Evolutionary conservation across 805 yeast genomes (phyloP), one percentile per base, ranked within the genome.

Genomic region (Starmera quercuum): DNA sequence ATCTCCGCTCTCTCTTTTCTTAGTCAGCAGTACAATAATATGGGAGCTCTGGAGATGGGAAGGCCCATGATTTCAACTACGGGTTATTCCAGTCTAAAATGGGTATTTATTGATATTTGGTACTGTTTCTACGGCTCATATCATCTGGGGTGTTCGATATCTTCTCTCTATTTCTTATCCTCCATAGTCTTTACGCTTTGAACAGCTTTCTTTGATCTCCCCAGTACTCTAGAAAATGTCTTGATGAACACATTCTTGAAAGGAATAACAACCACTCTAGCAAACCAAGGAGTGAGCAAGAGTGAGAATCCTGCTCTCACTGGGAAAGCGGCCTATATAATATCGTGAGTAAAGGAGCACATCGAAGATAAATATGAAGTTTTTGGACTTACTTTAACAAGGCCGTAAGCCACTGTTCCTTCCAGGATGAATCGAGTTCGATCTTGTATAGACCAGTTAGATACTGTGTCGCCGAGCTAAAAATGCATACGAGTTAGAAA

Each of bases 361-460:
- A 7, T 29, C 24, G 13, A 29, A 20, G 4, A 19, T 29, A 16
- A 12, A n/a, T 6, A 16, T 5, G 10, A 20, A 4, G 7, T 19
- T 6, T 7, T n/a, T 15, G 11, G 10, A 18, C 34, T 19, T 22
- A 32, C 34, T 46, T 83, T 83, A 10, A 82, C 85, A 4, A 78
- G 57, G 5, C 78, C 80, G 46, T 77, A 84, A 0, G 94, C 77
- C 18, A 81, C 67, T 0, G 88, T 87, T 8, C 94, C 94, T 42
- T 82, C 83, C 43, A 77, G 52, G 6, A 83, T 58, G 19, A 79
- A 51, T 32, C 63, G 61, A 30, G 79, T 63, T 41, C 76, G 74
- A 23, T 74, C 76, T 27, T 63, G 66, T 12, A 77, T 46, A 2
- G 27, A 66, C 56, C 44, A 57, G 53, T 29, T 55, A 39, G 40